These are phyloP conservation scores for Croton setiger DNA, from an alignment of 441 rosid species.

Conservation along the genomic window DNA sequence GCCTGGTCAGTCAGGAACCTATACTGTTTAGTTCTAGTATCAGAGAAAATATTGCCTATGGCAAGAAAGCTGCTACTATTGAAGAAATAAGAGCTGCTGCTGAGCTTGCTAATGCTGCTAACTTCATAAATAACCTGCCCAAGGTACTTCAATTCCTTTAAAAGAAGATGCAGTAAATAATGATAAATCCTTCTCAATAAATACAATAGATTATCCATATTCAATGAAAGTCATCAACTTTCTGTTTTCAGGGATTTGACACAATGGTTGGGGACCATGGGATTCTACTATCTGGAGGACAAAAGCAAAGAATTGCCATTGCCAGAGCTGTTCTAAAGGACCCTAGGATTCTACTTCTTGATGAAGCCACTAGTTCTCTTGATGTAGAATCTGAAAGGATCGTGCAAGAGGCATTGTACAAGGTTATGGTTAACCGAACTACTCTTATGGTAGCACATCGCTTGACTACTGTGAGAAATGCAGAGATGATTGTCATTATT, in stretches of 20 bases:
- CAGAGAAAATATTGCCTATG: conserved; percentile 59
- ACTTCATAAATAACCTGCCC: conserved; percentile 60
- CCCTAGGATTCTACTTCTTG: conserved; percentile 55
- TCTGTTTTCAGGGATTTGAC: conserved; percentile 45
- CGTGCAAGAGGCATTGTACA: conserved; percentile 66
- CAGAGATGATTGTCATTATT: conserved; percentile 54
- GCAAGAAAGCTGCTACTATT: conserved; percentile 53
- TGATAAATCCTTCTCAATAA: not conserved
- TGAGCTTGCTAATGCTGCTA: conserved; percentile 64
- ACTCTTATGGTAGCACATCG: conserved; percentile 68
- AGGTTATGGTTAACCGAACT: conserved; percentile 58
- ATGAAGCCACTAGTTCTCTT: conserved; percentile 69
- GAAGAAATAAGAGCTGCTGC: conserved; percentile 60
- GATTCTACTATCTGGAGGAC: conserved; percentile 72
- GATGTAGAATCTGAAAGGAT: conserved; percentile 63
- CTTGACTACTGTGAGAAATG: conserved; percentile 54
- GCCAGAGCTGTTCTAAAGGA: conserved; percentile 71
- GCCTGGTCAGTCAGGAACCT: conserved; percentile 79
- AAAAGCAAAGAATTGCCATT: conserved; percentile 71
- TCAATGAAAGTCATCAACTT: not conserved
- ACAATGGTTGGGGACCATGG: conserved; percentile 81
- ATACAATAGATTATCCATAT: not conserved
- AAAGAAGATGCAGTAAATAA: not conserved
- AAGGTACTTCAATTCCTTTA: conserved; percentile 27
- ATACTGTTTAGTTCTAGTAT: conserved; percentile 55